These are phyloP conservation scores for Trametes cinnabarina DNA, from an alignment of 768 basidiomycete species.

Conservation along the genomic window DNA sequence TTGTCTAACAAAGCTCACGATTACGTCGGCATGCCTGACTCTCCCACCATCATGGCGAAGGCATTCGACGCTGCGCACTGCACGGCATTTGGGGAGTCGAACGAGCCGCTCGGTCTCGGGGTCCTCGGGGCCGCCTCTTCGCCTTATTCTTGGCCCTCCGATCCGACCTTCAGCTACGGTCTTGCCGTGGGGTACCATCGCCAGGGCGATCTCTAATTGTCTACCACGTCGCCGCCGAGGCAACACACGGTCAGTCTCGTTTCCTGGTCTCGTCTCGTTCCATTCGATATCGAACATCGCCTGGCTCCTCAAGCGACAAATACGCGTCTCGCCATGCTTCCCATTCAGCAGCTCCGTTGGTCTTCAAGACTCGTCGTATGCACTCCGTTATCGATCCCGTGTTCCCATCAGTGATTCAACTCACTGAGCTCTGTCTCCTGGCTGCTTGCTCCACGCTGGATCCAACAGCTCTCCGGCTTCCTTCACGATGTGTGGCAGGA, in stretches of 20 bases:
- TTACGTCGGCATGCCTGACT: conserved; percentile 18
- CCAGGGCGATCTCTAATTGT: conserved; percentile 23
- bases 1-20: background rate
- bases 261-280: background rate
- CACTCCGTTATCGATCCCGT: background rate
- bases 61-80: conserved; percentile 28
- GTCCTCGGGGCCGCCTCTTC: conserved; percentile 3
- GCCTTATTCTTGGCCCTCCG: conserved; percentile 4
- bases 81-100: conserved; percentile 18
- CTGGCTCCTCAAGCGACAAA: background rate
- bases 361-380: background rate
- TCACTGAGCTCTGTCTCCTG: background rate
- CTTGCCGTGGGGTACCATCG: conserved; percentile 18
- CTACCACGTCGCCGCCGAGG: background rate
- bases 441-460: background rate
- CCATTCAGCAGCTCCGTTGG: background rate
- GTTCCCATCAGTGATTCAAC: conserved; percentile 15
- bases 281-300: conserved; percentile 9
- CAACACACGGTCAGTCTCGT: conserved; percentile 8
- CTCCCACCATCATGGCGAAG: conserved; percentile 23
- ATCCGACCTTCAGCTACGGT: conserved; percentile 3
- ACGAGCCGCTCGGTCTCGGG: conserved; percentile 2
- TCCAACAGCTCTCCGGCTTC: background rate
- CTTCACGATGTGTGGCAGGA: background rate
- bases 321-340: background rate